Conservation (phyloP, 208 protist genomes). For the Sergeia podlipaevii region DNA sequence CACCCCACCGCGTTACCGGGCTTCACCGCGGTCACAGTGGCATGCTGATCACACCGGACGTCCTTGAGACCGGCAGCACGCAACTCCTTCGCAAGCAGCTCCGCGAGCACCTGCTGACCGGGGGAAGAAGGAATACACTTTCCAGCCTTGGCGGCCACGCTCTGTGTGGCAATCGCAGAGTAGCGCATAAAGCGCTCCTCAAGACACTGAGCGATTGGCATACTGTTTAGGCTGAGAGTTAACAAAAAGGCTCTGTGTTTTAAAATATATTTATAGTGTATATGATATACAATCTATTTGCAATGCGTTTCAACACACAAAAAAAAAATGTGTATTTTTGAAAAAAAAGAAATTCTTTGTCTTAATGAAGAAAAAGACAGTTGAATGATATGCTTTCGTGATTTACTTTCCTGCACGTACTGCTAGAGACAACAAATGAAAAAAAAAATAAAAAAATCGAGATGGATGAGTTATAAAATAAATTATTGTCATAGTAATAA, state of each 20-base stretch:
- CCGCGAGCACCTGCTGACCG: slow-evolving; percentile 78
- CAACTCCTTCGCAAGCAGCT: slow-evolving; percentile 71
- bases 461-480: too few relatives aligned
- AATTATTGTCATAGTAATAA: too few relatives aligned
- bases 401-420: too few relatives aligned
- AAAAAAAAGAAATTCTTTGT: slow-evolving; percentile 4
- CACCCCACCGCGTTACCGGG: slow-evolving; percentile 45
- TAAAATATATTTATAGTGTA: too few relatives aligned
- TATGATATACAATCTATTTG: too few relatives aligned
- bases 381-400: too few relatives aligned
- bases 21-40: slow-evolving; percentile 79
- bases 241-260: too few relatives aligned
- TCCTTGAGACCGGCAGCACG: slow-evolving; percentile 30
- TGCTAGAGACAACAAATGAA: slow-evolving; percentile 1
- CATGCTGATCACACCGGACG: slow-evolving; percentile 60
- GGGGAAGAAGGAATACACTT: slow-evolving; percentile 66
- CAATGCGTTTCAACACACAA: too few relatives aligned
- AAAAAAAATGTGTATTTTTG: not conserved
- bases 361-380: too few relatives aligned
- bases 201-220: slow-evolving; percentile 46
- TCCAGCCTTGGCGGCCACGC: slow-evolving; percentile 45
- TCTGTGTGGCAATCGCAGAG: slow-evolving; percentile 71
- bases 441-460: not conserved
- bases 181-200: slow-evolving; percentile 77
- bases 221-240: not conserved